These are phyloP conservation scores for Globisporangium ultimum DNA, from an alignment of 352 stramenopile genomes.

Conservation along the genomic window DNA sequence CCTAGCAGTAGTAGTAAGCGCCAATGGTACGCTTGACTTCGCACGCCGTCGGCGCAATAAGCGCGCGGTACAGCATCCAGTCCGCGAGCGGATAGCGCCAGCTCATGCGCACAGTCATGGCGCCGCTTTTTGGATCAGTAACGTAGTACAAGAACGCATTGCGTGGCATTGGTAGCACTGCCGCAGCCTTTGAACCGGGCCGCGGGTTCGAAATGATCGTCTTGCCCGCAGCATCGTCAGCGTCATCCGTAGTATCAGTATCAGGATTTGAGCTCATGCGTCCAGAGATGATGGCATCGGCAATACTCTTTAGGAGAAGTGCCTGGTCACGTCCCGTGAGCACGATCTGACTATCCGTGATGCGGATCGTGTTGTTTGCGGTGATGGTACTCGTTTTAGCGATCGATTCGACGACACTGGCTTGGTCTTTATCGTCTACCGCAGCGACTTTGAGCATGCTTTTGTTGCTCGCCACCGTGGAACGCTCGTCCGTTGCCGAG, in stretches of 20 bases:
- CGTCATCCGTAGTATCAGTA: neutral
- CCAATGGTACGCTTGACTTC: too few species aligned
- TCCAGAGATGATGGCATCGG: conserved; percentile 1
- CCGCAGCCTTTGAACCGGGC: too few species aligned
- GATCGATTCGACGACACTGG: too few species aligned
- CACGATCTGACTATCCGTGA: conserved; percentile 6
- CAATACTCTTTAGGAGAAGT: neutral
- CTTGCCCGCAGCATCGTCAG: neutral
- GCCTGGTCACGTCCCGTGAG: conserved; percentile 1
- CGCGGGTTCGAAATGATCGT: neutral
- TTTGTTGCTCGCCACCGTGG: too few species aligned
- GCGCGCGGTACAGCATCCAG: conserved; percentile 7
- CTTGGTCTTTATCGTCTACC: too few species aligned
- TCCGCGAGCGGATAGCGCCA: conserved; percentile 8
- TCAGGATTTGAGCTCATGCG: neutral
- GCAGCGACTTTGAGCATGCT: too few species aligned
- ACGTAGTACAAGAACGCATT: conserved; percentile 4
- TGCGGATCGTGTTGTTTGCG: conserved; percentile 6
- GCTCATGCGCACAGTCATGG: conserved; percentile 4
- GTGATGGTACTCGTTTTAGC: neutral
- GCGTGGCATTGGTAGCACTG: neutral
- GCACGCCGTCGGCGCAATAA: neutral
- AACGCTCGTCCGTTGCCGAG: too few species aligned
- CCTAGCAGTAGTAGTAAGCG: too few species aligned
- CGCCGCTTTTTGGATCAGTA: neutral